Percentiles rank a stretch among this genome's conserved stretches.
phyloP scores from a whole-genome alignment of 2,329 filamentous ascomycete species.

The Trichoderma breve region DNA sequence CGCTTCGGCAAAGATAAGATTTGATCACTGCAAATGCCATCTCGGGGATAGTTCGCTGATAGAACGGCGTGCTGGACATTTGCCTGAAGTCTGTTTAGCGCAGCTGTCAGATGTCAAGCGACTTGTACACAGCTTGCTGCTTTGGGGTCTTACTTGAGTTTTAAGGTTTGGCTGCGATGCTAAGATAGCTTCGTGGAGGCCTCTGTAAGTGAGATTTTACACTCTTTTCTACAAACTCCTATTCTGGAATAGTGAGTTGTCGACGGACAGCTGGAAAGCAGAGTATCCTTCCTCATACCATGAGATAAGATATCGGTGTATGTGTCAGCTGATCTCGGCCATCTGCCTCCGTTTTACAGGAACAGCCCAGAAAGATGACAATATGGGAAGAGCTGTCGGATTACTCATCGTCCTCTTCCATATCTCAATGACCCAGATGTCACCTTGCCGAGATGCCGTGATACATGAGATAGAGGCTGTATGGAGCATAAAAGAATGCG shows the following conservation, averaged over 20 bases:
- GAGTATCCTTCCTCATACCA: neutral
- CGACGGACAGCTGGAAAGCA: neutral
- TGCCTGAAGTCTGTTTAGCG: neutral
- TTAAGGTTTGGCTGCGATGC: neutral
- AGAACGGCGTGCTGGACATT: neutral
- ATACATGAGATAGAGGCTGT: neutral
- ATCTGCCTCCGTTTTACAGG: neutral
- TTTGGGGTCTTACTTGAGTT: neutral
- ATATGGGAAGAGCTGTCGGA: neutral
- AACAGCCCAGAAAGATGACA: neutral
- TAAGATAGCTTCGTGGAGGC: neutral
- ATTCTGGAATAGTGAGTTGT: neutral
- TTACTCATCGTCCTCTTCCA: neutral
- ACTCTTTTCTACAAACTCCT: neutral
- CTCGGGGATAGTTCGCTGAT: neutral
- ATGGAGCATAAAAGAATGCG: fast-evolving
- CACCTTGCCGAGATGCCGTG: neutral
- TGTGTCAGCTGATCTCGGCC: neutral
- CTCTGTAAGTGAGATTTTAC: neutral
- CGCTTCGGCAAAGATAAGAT: neutral
- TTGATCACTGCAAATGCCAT: neutral
- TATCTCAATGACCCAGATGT: neutral
- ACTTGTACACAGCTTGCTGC: neutral
- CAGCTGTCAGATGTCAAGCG: neutral
- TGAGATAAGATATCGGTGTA: neutral